Evolutionary conservation across 2,329 filamentous ascomycete species (phyloP), one percentile per base, ranked within the genome.

Genomic region (Ophiostoma tasmaniense): DNA sequence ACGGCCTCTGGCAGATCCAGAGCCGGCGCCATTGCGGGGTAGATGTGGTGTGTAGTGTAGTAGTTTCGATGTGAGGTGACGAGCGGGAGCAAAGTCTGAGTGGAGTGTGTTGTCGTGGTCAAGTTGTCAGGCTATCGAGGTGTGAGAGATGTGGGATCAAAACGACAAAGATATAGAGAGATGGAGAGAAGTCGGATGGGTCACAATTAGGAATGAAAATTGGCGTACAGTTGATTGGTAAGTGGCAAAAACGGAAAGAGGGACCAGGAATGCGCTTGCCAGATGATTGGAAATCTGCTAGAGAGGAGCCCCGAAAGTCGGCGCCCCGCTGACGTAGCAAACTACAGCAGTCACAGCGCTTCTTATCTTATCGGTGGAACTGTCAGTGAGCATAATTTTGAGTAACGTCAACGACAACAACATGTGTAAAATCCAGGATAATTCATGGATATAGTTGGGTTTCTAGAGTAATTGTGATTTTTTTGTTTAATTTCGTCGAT

Each of bases 1-100:
- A 89, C 83, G 52, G 84, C 77, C 68, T 85, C 84, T 66, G 89
- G 85, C 74, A 89, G 87, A 80, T 96, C 90, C 62, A 96, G 81
- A 30, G 90, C 92, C 22, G 92, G 92, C 68, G 92, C 89, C 92
- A 96, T 35, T 17, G 45, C 17, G 52, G 17, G 59, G 33, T 22
- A 50, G 35, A 17, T 67, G 35, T 42, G 35, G 35, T 39, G 37
- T 55, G 11, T 28, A 13, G 17, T 13, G 22, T 22, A 25, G 35
- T 17, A 2, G 37, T 39, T 2, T 39, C 42, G 20, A n/a, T 45
- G 17, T 45, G 7, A 7, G 42, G 17, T 20, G 42, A 20, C 14
- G 17, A 20, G 42, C 20, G 42, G 17, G 20, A n/a, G 42, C n/a
- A 20, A n/a, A 2, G 42, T 45, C 17, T 2, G 2, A 2, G 42